These are phyloP conservation scores for Yamadazyma sp. DNA, from an alignment of 1,139 yeast species.

Conservation along the genomic window DNA sequence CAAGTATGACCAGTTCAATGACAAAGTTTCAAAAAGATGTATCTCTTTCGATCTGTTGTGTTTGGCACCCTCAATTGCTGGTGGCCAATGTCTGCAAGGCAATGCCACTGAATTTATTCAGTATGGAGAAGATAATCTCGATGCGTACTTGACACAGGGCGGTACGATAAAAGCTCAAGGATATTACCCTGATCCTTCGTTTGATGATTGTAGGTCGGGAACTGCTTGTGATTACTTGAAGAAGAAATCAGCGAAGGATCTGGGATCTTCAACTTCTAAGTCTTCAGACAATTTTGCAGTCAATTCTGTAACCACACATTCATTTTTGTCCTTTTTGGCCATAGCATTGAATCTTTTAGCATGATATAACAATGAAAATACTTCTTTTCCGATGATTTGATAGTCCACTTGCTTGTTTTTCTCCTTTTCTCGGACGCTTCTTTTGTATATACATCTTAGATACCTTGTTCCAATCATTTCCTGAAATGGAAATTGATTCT, in stretches of 20 bases:
- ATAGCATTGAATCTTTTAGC: conserved; percentile 3
- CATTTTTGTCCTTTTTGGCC: background rate
- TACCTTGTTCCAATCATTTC: background rate
- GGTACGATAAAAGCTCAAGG: conserved; percentile 4
- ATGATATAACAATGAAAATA: background rate
- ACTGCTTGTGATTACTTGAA: conserved; percentile 7
- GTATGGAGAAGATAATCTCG: conserved; percentile 5
- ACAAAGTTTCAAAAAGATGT: conserved; percentile 7
- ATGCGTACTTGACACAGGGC: conserved; percentile 6
- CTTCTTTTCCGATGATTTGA: background rate
- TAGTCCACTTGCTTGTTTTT: too few relatives aligned
- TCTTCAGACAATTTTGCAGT: conserved; percentile 1
- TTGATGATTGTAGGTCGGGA: conserved; percentile 7
- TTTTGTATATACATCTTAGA: background rate
- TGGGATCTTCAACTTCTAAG: background rate
- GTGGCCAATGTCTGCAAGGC: conserved; percentile 5
- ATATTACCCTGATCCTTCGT: conserved; percentile 8
- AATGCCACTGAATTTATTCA: conserved; percentile 3
- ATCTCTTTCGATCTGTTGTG: conserved; percentile 7
- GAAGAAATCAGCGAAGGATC: background rate
- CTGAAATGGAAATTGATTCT: conserved; percentile 1
- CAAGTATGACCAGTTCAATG: conserved; percentile 7
- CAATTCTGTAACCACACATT: background rate
- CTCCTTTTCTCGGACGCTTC: background rate
- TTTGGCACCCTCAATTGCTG: conserved; percentile 4